Evolutionary conservation across 23 red algal genomes (phyloP), one percentile per base, ranked within the genome.

Genomic region (Gracilaria vermiculophylla): DNA sequence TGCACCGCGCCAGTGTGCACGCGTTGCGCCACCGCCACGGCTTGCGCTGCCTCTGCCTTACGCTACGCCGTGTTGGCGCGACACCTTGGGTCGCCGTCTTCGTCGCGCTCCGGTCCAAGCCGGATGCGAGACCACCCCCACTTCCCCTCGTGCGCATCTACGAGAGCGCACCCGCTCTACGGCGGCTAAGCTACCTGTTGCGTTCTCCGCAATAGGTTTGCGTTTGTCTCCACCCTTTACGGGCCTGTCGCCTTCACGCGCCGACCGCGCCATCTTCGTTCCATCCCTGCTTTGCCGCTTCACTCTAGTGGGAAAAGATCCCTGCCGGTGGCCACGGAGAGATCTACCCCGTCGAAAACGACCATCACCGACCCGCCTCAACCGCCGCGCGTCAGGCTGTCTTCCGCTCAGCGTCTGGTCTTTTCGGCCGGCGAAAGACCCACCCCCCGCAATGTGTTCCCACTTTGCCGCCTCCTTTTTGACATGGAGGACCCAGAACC

Each of bases 401-500:
- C 67, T 23, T 32, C 67, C 32, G 20, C 44, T 1, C 2, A 48
- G 36, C 67, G 37, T 10, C 36, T 47, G 67, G 37, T 73, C 5
- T 73, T 73, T n/a, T 73, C 37, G 20, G 67, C 67, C 0, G 36
- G 67, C 21, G 67, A 73, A 28, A 29, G 4, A 73, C 67, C 67
- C 5, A 9, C 67, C 23, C 3, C 47, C 49, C 52, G 50, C 31
- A 36, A 35, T 33, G 1, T 42, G 3, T 61, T 41, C 64, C 75
- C 87, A 50, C 75, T 76, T 0, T 56, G 75, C 21, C 55, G 57
- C 8, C 45, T 81, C 21, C 87, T 72, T 7, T 33, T 91, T 1
- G 49, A 47, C 20, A 56, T 51, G 11, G 69, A 60, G 19, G 53
- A 57, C 48, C 76, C 23, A 5, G 76, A 79, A 15, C 20, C 33